Base-by-base conservation (phyloP, 2,329 filamentous ascomycete genomes). In the Ceratocystis eucalypticola region DNA sequence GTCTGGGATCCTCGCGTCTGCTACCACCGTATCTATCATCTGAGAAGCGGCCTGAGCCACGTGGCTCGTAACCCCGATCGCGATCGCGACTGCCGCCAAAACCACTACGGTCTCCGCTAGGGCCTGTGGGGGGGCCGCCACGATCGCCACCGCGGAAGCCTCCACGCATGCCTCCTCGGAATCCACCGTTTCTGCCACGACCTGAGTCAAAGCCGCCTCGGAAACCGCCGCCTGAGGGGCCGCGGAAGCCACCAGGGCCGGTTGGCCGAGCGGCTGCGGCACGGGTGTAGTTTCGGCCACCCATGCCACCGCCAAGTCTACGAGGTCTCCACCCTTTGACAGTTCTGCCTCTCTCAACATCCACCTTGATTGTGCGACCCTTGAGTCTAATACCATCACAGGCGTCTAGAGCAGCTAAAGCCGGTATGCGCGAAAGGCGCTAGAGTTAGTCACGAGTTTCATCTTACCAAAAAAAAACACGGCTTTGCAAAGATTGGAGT, bases 311-410 rank as follows among this genome's bases (percentile, higher is more conserved):
- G 67, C 93, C 94, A 64, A 96, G 88, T 70, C 94, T 88, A 71
- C 89, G 87, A 69, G 94, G 94, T 73, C 89, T 88, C 94, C 94
- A 99, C 62, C 88, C 91, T 73, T 89, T 89, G 50, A 96, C 91
- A 41, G 94, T 97, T 71, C 94, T 88, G 71, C 94, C 94, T 73
- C 94, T 87, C 78, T 99, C 94, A 69, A 97, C 93, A 74, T 99
- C 94, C 72, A 97, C 91, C 74, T 96, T 85, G 73, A 97, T 89
- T 72, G 88, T 86, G 73, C 93, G 86, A 74, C 95, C 92, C 75
- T 91, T 95, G 78, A 99, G 96, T 71, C 88, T 87, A 73, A 96
- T 88, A 70, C 90, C 90, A 82, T 97, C 92, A 75, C 83, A 86
- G 71, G 80, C 77, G 73, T 87, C 96, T 80, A 96, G 86, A 77